Percentiles rank a stretch among this genome's conserved stretches.
Evolutionary conservation across 228 moss, liverwort and hornwort genomes (phyloP).

Genomic region (Sphagnum magellanicum): DNA sequence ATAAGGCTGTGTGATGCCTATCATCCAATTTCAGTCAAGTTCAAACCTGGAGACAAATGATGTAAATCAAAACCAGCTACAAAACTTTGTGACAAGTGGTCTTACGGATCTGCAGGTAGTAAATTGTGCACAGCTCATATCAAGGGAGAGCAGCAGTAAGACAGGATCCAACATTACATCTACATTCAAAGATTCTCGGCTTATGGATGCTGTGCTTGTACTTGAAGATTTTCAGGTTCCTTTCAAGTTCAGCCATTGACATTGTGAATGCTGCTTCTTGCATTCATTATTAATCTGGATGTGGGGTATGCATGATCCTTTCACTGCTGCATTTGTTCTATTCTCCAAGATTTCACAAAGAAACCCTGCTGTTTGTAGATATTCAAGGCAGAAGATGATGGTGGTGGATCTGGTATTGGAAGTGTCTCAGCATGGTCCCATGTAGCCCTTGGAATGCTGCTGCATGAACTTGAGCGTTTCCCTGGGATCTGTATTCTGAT

Average conservation of each 20-base stretch:
- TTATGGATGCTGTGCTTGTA: conserved; percentile 62
- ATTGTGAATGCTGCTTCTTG: no score
- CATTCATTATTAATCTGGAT: no score
- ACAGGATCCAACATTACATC: conserved; percentile 57
- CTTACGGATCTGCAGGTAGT: conserved; percentile 22
- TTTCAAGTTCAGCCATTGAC: neutral
- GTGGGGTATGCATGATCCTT: no score
- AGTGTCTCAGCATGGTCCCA: conserved; percentile 56
- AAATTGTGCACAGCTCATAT: conserved; percentile 62
- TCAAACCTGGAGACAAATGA: no score
- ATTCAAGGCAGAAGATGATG: conserved; percentile 38
- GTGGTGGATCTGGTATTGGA: conserved; percentile 33
- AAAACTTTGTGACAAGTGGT: no score
- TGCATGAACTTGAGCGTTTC: conserved; percentile 56
- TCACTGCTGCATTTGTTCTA: no score
- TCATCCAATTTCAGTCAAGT: no score
- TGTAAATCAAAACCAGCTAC: no score
- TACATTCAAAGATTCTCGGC: conserved; percentile 50
- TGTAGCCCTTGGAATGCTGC: conserved; percentile 51
- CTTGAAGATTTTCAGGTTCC: conserved; percentile 65
- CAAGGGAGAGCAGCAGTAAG: conserved; percentile 36
- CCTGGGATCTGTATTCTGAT: conserved; percentile 63
- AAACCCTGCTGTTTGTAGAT: conserved; percentile 16
- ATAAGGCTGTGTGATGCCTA: no score
- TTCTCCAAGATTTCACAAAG: no score